Evolutionary conservation across 805 yeast species (phyloP).

Genomic region (Starmerella powellii): DNA sequence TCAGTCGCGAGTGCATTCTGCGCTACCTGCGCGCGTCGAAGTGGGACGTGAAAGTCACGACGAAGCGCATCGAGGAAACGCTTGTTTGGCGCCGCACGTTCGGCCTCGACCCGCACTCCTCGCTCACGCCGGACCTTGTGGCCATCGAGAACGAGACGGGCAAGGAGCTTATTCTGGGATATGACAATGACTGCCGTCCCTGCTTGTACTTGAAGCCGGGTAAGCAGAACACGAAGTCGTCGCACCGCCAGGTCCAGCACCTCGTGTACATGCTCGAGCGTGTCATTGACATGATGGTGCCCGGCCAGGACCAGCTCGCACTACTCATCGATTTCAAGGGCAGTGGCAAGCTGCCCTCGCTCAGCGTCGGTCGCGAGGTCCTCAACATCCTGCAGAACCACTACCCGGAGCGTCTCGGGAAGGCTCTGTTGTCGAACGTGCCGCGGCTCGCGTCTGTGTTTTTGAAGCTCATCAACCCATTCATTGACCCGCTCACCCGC

Average conservation of each 20-base stretch:
- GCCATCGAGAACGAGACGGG: slow-evolving; percentile 76
- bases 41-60: slow-evolving; percentile 66
- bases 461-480: slow-evolving; percentile 81
- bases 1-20: slow-evolving; percentile 79
- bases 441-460: slow-evolving; percentile 93
- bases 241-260: slow-evolving; percentile 89
- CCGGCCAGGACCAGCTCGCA: slow-evolving; percentile 91
- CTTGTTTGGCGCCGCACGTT: slow-evolving; percentile 90
- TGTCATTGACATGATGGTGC: slow-evolving; percentile 88
- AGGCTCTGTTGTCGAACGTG: slow-evolving; percentile 79
- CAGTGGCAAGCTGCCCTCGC: slow-evolving; percentile 71
- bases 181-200: slow-evolving; percentile 79
- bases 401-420: slow-evolving; percentile 93
- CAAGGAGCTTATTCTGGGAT: slow-evolving; percentile 83
- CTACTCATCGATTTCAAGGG: slow-evolving; percentile 84
- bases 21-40: slow-evolving; percentile 89
- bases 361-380: slow-evolving; percentile 81
- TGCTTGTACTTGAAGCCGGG: slow-evolving; percentile 89
- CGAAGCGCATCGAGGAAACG: slow-evolving; percentile 61
- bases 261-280: slow-evolving; percentile 85
- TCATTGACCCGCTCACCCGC: slow-evolving; percentile 88
- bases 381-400: slow-evolving; percentile 89
- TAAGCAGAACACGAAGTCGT: slow-evolving; percentile 84
- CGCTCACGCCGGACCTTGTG: slow-evolving; percentile 28
- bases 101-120: slow-evolving; percentile 44